phyloP scores from a whole-genome alignment of 805 yeast genomes.

The Barnettozyma wickerhamii region DNA sequence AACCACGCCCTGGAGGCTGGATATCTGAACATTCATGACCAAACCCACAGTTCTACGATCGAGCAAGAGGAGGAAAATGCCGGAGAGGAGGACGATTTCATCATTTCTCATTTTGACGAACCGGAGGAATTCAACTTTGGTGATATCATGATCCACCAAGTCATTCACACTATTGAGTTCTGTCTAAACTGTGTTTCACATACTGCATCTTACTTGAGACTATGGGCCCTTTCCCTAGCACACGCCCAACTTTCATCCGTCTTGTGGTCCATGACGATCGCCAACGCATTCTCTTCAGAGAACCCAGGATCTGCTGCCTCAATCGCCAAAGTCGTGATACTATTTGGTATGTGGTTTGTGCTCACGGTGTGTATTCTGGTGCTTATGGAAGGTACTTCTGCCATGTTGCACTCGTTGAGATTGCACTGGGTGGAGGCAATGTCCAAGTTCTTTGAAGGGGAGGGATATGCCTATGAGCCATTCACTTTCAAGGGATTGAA shows the following conservation, averaged over 20 bases:
- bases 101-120: conserved; percentile 42
- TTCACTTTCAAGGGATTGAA: conserved; percentile 51
- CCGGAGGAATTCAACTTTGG: conserved; percentile 49
- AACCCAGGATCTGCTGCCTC: conserved; percentile 52
- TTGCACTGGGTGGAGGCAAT: conserved; percentile 99
- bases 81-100: conserved; percentile 41
- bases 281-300: conserved; percentile 59
- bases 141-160: conserved; percentile 96
- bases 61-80: conserved; percentile 41
- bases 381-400: conserved; percentile 98
- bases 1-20: conserved; percentile 46
- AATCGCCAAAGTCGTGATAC: conserved; percentile 65
- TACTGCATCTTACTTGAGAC: conserved; percentile 93
- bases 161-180: conserved; percentile 96
- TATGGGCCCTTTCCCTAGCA: conserved; percentile 98
- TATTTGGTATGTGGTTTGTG: conserved; percentile 94
- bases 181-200: conserved; percentile 97
- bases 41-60: conserved; percentile 27
- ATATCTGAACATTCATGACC: conserved; percentile 40
- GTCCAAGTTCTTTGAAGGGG: conserved; percentile 98
- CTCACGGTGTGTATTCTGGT: conserved; percentile 89
- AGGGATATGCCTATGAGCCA: conserved; percentile 89
- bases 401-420: conserved; percentile 98
- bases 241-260: conserved; percentile 96
- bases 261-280: conserved; percentile 82